Evolutionary conservation across 2,329 filamentous ascomycete genomes (phyloP), one percentile per base, ranked within the genome.

Genomic region (Sporothrix dimorphospora): DNA sequence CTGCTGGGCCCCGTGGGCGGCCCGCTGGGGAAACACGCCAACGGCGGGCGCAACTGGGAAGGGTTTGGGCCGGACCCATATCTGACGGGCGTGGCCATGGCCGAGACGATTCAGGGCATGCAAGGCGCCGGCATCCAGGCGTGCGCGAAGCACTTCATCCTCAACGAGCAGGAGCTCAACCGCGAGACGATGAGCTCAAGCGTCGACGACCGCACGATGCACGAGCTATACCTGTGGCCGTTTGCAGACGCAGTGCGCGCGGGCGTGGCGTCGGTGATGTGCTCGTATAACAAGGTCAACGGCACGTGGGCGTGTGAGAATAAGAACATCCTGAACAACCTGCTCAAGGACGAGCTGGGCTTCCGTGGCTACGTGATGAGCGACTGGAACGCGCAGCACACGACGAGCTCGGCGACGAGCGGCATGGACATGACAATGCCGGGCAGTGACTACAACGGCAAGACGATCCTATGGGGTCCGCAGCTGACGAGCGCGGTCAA

Each of bases 351-450:
- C 16, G 90, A 94, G 79, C 85, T 96, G 14, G 92, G 91, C n/a
- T 95, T 94, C 85, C 90, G 78, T 85, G 92, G 83, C 7, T 84
- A 83, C 40, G 73, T 74, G 27, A 81, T 86, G 80, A 84, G 79
- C 70, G 93, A 96, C 80, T 96, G 93, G 93, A 84, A 86, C 75
- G 93, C 91, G 2, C 92, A 94, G 77, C 91, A 94, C 81, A 88
- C 89, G 30, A 93, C 92, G 9, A 85, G 85, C 11, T 85, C 86
- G 69, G 89, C 92, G 30, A 84, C 91, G 74, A 87, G 88, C 30
- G 93, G 93, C 38, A 79, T 95, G 74, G 92, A 95, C 79, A 93
- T 94, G 92, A 89, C 90, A 1, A 95, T 95, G 92, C 92, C 92
- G 0, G 93, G 93, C 72, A 89, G 83, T 69, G 83, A 87, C 76